phyloP scores from a whole-genome alignment of 2,329 filamentous ascomycete genomes.

The Ophiostoma ips region DNA sequence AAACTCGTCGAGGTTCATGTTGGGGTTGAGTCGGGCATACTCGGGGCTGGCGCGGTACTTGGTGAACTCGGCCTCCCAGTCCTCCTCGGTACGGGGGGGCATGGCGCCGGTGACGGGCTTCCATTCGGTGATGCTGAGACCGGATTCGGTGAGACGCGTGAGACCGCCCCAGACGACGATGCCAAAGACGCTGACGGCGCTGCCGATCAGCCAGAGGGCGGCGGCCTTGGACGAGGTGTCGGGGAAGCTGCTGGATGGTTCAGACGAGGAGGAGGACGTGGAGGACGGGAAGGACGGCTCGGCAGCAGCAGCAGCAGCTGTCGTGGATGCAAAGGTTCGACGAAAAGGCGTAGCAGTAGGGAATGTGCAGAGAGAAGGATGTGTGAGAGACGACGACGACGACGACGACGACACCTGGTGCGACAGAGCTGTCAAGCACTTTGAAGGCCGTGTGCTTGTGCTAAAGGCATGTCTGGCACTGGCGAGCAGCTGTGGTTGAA shows the following conservation, averaged over 20 bases:
- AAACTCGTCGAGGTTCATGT: constrained; percentile 88
- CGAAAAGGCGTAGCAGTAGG: neutral
- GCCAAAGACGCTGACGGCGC: constrained; percentile 86
- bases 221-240: constrained; percentile 60
- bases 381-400: neutral
- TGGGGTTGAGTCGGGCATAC: constrained; percentile 79
- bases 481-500: neutral
- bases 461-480: neutral
- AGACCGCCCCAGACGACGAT: constrained; percentile 93
- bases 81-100: constrained; percentile 60
- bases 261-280: constrained; percentile 15
- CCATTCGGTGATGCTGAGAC: constrained; percentile 98
- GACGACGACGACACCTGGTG: neutral
- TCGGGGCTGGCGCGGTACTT: constrained; percentile 90
- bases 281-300: constrained; percentile 7
- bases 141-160: constrained; percentile 88
- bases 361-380: neutral
- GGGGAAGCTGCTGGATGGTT: constrained; percentile 30
- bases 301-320: constrained; percentile 6
- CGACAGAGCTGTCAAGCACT: too few relatives aligned
- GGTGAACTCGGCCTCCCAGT: constrained; percentile 86
- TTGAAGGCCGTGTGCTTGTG: neutral
- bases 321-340: constrained; percentile 4
- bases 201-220: constrained; percentile 84
- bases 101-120: constrained; percentile 85